Evolutionary conservation across 1,284 basidiomycete species (phyloP).

Genomic region (Ustilago lituana): DNA sequence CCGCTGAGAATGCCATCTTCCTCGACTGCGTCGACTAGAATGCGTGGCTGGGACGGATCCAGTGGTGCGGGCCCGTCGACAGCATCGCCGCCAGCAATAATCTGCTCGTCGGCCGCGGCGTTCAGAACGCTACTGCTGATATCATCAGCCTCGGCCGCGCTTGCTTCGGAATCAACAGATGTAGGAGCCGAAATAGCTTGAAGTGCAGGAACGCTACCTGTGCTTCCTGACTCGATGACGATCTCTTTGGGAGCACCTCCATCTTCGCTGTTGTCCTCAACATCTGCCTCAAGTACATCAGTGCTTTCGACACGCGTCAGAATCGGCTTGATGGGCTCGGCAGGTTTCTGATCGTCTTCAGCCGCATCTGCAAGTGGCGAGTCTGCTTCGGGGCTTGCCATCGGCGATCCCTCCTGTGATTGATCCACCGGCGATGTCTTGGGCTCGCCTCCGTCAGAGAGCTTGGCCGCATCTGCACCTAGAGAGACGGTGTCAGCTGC

Average conservation of each 20-base stretch:
- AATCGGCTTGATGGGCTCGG: constrained; percentile 5
- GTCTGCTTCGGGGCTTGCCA: too few relatives aligned
- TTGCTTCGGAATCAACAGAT: neutral
- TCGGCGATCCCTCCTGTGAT: too few relatives aligned
- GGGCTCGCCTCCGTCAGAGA: too few relatives aligned
- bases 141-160: neutral
- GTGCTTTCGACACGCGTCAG: constrained; percentile 30
- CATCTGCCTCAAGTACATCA: constrained; percentile 33
- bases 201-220: neutral
- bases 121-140: neutral
- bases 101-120: neutral
- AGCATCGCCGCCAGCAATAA: neutral
- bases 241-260: constrained; percentile 8
- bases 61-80: neutral
- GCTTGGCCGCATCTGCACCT: too few relatives aligned
- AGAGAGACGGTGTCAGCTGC: too few relatives aligned
- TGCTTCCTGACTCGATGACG: neutral
- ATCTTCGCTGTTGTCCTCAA: constrained; percentile 44
- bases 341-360: neutral
- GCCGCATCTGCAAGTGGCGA: neutral
- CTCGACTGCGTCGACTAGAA: neutral
- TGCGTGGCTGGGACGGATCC: neutral
- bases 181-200: neutral
- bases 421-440: too few relatives aligned
- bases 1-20: constrained; percentile 39